A percentile compares a stretch with the other conserved stretches of the same genome.
These are phyloP conservation scores for Haberlea rhodopensis DNA, from an alignment of 257 asterid genomes.

Conservation along the genomic window DNA sequence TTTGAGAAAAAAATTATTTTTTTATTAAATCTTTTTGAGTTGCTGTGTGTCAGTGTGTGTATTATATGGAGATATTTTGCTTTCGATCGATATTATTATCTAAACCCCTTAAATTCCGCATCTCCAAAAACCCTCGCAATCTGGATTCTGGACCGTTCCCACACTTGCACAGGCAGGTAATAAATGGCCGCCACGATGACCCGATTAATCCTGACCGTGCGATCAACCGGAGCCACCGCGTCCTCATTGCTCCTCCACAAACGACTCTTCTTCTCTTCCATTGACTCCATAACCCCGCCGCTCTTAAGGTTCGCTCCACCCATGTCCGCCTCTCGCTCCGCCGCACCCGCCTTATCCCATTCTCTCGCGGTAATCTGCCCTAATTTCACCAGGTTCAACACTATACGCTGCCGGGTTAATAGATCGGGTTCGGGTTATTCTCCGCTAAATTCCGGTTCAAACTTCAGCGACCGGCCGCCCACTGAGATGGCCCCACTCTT, in stretches of 20 bases:
- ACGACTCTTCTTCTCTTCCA: constrained; percentile 50
- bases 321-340: constrained; percentile 32
- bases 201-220: constrained; percentile 49
- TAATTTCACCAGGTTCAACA: constrained; percentile 29
- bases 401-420: constrained; percentile 62
- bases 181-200: constrained; percentile 54
- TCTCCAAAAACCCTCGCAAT: no score
- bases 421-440: constrained; percentile 76
- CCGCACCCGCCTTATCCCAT: constrained; percentile 29
- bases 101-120: no score
- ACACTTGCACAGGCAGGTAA: background rate
- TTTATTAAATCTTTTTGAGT: no score
- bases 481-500: constrained; percentile 95
- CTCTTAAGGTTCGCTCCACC: constrained; percentile 43
- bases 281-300: constrained; percentile 40
- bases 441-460: constrained; percentile 77
- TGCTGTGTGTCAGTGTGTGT: no score
- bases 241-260: constrained; percentile 28
- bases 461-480: constrained; percentile 84
- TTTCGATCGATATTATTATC: no score
- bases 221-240: constrained; percentile 41
- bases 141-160: no score
- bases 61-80: no score
- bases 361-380: constrained; percentile 29
- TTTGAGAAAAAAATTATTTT: no score